Conservation (phyloP, 2,329 filamentous ascomycete species). For the Xylariaceae sp. region DNA sequence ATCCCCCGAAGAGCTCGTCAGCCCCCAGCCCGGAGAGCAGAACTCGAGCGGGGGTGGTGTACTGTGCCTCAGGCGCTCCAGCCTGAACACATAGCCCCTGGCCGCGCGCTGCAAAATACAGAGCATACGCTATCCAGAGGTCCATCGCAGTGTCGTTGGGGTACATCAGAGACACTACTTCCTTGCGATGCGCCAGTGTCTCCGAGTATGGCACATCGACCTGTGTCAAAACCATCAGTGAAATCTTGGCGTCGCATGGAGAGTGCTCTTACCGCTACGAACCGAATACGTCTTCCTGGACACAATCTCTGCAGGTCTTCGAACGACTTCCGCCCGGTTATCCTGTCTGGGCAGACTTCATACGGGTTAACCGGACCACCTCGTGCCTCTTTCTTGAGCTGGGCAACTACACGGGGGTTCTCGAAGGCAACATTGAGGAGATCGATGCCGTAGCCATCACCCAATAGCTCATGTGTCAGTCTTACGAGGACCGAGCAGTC, state of each 20-base stretch:
- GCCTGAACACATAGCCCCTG: slow-evolving; percentile 45
- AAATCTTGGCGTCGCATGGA: neutral
- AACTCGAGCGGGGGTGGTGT: slow-evolving; percentile 59
- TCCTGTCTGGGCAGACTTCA: slow-evolving; percentile 83
- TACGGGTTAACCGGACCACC: slow-evolving; percentile 46
- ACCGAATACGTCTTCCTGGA: slow-evolving; percentile 71
- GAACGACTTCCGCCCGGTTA: slow-evolving; percentile 78
- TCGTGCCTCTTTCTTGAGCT: slow-evolving; percentile 39
- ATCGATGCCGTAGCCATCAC: slow-evolving; percentile 67
- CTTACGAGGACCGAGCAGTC: slow-evolving; percentile 88
- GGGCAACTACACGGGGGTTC: slow-evolving; percentile 71
- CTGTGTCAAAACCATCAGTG: slow-evolving; percentile 31
- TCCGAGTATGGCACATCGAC: slow-evolving; percentile 81
- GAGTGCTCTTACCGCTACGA: slow-evolving; percentile 58
- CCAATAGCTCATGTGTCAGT: slow-evolving; percentile 72
- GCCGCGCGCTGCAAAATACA: slow-evolving; percentile 92
- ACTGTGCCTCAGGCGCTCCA: slow-evolving; percentile 24
- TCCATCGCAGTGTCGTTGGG: slow-evolving; percentile 99
- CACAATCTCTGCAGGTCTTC: slow-evolving; percentile 69
- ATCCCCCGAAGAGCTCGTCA: slow-evolving; percentile 94
- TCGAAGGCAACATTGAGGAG: slow-evolving; percentile 96
- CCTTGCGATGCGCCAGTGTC: slow-evolving; percentile 62
- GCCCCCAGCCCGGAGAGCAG: slow-evolving; percentile 90
- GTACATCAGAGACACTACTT: slow-evolving; percentile 73
- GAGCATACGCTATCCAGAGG: slow-evolving; percentile 82